Evolutionary conservation across 495 filamentous ascomycete genomes (phyloP), one percentile per base, ranked within the genome.

Genomic region (Penicillium flavigenum): DNA sequence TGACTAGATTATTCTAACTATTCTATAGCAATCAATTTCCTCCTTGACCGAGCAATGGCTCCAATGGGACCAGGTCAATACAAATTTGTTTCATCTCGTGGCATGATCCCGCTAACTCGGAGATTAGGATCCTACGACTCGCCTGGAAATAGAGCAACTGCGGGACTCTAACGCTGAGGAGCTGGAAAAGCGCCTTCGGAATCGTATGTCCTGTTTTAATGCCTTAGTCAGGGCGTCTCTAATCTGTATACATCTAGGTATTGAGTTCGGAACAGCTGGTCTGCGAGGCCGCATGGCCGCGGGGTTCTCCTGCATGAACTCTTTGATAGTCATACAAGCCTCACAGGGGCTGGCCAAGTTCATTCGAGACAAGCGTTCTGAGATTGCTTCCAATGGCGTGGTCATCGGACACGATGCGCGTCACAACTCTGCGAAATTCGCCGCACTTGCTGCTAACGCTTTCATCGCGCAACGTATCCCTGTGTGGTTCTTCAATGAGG

Each of bases 191-290:
- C 81, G 83, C 31, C 78, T 90, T 2, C 67, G 76, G 2, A 78
- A 74, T 16, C 78, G 85, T 79, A 76, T 50, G 71, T 70, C 8
- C 36, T 10, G 16, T 34, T n/a, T 8, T 10, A 17, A 41, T 29
- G 8, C 12, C 17, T 44, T 22, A 24, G n/a, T 42, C 17, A 47
- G 49, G 43, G 39, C 47, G 29, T 27, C 16, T 43, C 55, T 63
- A 17, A 63, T 51, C 17, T 27, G 12, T 54, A 20, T 29, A 31
- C 29, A 17, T 29, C 7, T 54, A 83, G 81, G 83, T 45, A 84
- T 89, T 62, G 75, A 83, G 51, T 89, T 89, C 58, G 87, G 87
- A 22, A 89, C 87, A 11, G 86, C 87, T 47, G 86, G 87, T 60
- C 76, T 90, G 1, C 80, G 87, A 16, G 85, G 83, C 45, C 79